Evolutionary conservation across 345 rosid genomes (phyloP).

Genomic region (Linum tenue): DNA sequence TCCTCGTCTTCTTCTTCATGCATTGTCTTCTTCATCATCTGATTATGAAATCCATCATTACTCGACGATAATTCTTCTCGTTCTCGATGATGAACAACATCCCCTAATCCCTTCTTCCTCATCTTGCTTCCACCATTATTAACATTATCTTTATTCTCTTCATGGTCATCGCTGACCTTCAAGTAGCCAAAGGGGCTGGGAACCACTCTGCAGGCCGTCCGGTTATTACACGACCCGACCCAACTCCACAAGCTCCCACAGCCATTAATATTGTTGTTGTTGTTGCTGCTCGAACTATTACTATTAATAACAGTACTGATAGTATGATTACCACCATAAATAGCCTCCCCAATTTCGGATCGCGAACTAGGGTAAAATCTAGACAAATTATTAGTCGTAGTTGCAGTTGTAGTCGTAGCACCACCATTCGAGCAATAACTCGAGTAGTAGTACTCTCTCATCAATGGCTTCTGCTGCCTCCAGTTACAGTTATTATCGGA

Average conservation of each 20-base stretch:
- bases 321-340: not conserved
- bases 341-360: not conserved
- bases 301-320: no score
- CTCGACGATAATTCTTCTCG: not conserved
- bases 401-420: not conserved
- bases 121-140: not conserved
- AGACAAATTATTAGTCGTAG: no score
- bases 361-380: not conserved
- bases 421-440: not conserved
- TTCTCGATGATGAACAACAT: not conserved
- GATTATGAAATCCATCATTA: no score
- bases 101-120: not conserved
- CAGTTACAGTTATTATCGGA: no score
- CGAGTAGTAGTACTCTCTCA: not conserved
- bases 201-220: not conserved
- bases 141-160: no score
- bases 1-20: slow-evolving; percentile 26
- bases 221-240: not conserved
- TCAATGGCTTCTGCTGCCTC: no score
- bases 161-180: not conserved
- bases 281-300: not conserved
- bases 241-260: not conserved
- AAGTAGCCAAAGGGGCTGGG: not conserved
- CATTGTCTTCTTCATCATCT: not conserved
- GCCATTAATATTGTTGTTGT: not conserved